Evolutionary conservation across 768 basidiomycete species (phyloP).

Genomic region (Phanerochaete sordida): DNA sequence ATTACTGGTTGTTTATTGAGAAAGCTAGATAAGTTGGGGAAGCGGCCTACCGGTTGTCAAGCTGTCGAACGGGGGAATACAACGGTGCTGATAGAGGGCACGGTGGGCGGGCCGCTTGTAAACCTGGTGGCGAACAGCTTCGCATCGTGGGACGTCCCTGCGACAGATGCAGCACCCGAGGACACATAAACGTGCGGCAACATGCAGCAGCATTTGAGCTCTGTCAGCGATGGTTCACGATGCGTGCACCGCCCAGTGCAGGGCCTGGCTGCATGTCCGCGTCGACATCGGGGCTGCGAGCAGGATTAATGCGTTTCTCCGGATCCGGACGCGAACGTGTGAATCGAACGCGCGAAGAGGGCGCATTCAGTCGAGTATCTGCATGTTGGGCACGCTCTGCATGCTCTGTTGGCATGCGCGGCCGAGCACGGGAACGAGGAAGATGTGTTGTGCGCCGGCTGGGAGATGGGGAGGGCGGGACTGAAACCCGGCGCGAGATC

Average conservation of each 20-base stretch:
- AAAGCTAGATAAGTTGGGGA: not conserved
- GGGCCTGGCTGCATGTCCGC: not conserved
- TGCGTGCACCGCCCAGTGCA: not conserved
- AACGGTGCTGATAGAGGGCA: not conserved
- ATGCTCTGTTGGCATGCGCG: not conserved
- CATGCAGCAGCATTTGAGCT: not conserved
- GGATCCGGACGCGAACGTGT: not conserved
- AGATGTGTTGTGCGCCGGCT: not conserved
- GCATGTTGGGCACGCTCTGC: not conserved
- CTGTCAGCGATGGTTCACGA: not conserved
- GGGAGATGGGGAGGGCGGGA: not conserved
- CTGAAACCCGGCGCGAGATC: not conserved
- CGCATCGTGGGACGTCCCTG: not conserved
- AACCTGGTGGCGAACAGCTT: not conserved
- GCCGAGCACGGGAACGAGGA: not conserved
- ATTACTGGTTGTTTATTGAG: not conserved
- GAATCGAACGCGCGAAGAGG: not conserved
- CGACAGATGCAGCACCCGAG: not conserved
- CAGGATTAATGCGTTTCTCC: not conserved
- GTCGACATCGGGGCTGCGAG: not conserved
- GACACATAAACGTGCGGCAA: not conserved
- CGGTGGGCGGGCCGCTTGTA: not conserved
- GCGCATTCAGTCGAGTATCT: not conserved
- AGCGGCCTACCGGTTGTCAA: not conserved
- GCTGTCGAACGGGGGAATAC: not conserved